A percentile compares a stretch with the other conserved stretches of the same genome.
phyloP scores from a whole-genome alignment of 1,284 basidiomycete species.

The Coriolopsis trogii region DNA sequence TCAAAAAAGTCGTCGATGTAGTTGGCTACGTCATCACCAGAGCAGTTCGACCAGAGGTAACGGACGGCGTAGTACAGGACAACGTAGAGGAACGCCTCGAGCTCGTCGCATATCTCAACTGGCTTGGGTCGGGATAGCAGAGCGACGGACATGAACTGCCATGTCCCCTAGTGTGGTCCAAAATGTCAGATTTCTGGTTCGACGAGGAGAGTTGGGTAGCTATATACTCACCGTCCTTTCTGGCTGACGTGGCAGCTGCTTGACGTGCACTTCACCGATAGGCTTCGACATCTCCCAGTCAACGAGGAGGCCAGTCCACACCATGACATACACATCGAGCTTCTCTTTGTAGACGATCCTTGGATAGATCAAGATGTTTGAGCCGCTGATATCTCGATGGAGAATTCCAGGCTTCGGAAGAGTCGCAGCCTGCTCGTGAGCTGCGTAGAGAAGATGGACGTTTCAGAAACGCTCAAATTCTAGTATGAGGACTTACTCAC shows the following conservation, averaged over 20 bases:
- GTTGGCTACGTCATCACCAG: background rate
- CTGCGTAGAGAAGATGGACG: background rate
- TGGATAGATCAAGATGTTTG: constrained; percentile 12
- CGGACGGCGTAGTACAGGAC: constrained; percentile 8
- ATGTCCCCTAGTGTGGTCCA: background rate
- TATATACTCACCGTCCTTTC: background rate
- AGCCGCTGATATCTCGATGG: constrained; percentile 13
- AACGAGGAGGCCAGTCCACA: constrained; percentile 7
- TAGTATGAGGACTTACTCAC: background rate
- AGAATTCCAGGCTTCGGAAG: background rate
- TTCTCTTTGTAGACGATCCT: background rate
- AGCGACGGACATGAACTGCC: constrained; percentile 4
- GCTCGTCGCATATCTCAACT: constrained; percentile 2
- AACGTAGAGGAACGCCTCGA: constrained; percentile 9
- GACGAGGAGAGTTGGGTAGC: background rate
- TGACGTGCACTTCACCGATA: background rate
- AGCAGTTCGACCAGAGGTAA: constrained; percentile 3
- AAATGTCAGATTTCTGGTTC: background rate
- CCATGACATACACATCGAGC: background rate
- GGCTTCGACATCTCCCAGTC: constrained; percentile 18
- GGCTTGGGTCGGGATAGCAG: background rate
- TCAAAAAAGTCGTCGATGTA: constrained; percentile 2
- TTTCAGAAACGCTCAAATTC: background rate
- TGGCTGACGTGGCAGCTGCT: background rate
- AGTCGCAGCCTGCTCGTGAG: background rate